Percentiles rank a stretch among this genome's conserved stretches.
Conservation (phyloP, 2,329 filamentous ascomycete genomes). For the Diplodia corticola region DNA sequence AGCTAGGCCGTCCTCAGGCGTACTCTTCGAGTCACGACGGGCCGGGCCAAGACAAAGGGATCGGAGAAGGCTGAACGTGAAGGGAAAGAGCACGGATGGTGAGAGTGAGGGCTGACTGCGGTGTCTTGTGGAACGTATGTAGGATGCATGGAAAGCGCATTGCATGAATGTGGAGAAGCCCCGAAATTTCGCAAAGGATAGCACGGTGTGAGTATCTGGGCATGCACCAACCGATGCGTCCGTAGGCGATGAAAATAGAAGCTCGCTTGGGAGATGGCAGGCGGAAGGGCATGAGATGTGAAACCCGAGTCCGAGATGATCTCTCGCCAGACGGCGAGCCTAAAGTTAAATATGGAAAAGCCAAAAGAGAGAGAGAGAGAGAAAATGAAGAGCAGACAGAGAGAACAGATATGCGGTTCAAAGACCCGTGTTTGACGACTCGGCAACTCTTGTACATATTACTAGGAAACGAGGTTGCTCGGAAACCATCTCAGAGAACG, state of each 20-base stretch:
- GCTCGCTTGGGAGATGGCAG: slow-evolving; percentile 1
- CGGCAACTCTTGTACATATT: too few relatives aligned
- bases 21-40: neutral
- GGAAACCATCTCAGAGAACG: neutral
- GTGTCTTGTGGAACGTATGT: neutral
- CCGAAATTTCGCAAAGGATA: neutral
- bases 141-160: neutral
- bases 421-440: neutral
- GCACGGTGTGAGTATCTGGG: neutral
- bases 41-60: neutral
- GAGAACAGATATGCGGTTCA: neutral
- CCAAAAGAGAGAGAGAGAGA: neutral
- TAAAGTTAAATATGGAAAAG: slow-evolving; percentile 15
- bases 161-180: neutral
- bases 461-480: neutral
- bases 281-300: slow-evolving; percentile 8
- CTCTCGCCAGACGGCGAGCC: slow-evolving; percentile 12
- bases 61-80: neutral
- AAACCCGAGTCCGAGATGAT: slow-evolving; percentile 20
- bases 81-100: neutral
- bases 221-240: neutral
- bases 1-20: neutral
- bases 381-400: neutral
- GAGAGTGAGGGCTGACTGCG: neutral
- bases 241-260: slow-evolving; percentile 15